Percentiles rank a stretch among this genome's conserved stretches.
phyloP scores from a whole-genome alignment of 176 grass and related monocot genomes.

The Puccinellia tenuiflora region DNA sequence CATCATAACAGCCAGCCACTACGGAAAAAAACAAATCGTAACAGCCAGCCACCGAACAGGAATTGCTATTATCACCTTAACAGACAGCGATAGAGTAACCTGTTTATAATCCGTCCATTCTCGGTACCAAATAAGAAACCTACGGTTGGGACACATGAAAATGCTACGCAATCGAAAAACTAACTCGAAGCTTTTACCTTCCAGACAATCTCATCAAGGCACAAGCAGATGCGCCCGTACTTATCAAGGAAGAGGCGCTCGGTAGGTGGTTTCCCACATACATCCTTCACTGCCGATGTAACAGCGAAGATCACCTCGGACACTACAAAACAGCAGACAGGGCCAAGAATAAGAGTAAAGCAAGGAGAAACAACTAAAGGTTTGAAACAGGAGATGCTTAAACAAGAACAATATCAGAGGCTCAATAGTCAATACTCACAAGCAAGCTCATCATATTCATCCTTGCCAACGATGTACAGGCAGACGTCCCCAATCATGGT shows the following conservation, averaged over 20 bases:
- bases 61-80: background rate
- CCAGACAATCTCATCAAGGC: slow-evolving; percentile 93
- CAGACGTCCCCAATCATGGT: slow-evolving; percentile 84
- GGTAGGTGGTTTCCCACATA: slow-evolving; percentile 70
- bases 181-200: slow-evolving; percentile 35
- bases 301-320: slow-evolving; percentile 84
- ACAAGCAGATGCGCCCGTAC: slow-evolving; percentile 88
- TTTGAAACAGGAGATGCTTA: background rate
- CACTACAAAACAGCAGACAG: slow-evolving; percentile 38
- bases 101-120: background rate
- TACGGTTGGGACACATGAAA: background rate
- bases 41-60: background rate
- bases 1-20: background rate
- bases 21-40: background rate
- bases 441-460: slow-evolving; percentile 98
- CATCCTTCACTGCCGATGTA: slow-evolving; percentile 91
- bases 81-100: background rate
- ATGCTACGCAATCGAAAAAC: background rate
- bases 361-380: background rate
- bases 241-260: slow-evolving; percentile 91
- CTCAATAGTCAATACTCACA: slow-evolving; percentile 38
- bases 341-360: background rate
- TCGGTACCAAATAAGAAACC: background rate
- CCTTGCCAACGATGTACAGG: slow-evolving; percentile 91
- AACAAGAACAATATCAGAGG: background rate